Percentiles rank a stretch among this genome's conserved stretches.
These are phyloP conservation scores for Paecilomyces variotii DNA, from an alignment of 2,329 filamentous ascomycete genomes.

Conservation along the genomic window DNA sequence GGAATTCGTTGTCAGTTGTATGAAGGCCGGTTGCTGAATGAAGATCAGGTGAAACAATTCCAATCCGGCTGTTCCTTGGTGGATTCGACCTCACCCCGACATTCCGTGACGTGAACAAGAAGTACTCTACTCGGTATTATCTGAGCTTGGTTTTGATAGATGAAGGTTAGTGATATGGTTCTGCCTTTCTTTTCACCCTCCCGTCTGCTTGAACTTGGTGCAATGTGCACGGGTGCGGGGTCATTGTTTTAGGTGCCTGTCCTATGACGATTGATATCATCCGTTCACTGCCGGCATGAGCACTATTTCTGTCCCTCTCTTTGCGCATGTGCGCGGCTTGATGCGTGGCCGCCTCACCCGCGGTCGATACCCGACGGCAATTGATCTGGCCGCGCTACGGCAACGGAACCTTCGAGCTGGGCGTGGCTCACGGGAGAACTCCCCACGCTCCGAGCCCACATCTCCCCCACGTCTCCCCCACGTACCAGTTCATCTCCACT, in stretches of 20 bases:
- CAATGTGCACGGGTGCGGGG: background rate
- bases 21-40: constrained; percentile 12
- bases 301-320: background rate
- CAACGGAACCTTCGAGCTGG: background rate
- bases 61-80: constrained; percentile 91
- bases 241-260: background rate
- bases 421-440: background rate
- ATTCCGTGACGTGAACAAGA: constrained; percentile 99
- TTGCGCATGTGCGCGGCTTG: background rate
- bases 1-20: background rate
- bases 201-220: background rate
- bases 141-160: constrained; percentile 92
- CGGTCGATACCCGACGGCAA: constrained; percentile 29
- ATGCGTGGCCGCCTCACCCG: background rate
- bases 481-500: background rate
- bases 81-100: constrained; percentile 97
- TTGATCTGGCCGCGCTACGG: constrained; percentile 15
- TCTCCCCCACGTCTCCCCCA: background rate
- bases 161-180: constrained; percentile 57
- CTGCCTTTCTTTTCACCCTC: background rate
- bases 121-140: constrained; percentile 97
- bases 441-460: background rate
- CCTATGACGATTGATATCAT: background rate
- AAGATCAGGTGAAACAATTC: constrained; percentile 69
- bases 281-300: background rate